These are phyloP conservation scores for Mucor plumbeus DNA, from an alignment of 371 early-diverging fungal genomes.

Conservation along the genomic window DNA sequence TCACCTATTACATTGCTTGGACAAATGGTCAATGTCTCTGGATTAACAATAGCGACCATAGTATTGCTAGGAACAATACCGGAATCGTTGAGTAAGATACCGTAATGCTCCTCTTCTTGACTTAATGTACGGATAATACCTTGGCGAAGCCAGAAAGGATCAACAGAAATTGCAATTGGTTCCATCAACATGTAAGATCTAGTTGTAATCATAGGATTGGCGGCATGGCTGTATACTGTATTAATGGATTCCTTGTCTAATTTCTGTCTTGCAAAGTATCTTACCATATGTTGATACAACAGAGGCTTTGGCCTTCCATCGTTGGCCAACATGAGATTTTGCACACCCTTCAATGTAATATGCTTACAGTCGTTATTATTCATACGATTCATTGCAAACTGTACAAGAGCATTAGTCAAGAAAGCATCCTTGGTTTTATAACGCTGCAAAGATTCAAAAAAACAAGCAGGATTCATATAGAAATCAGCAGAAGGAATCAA, in stretches of 20 bases:
- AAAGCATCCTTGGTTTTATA: conserved; percentile 75
- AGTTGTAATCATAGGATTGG: conserved; percentile 82
- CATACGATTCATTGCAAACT: conserved; percentile 70
- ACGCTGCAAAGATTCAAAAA: conserved; percentile 69
- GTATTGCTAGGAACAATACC: conserved; percentile 82
- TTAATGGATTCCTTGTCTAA: conserved; percentile 73
- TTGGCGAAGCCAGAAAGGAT: conserved; percentile 66
- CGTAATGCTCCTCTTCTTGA: conserved; percentile 59
- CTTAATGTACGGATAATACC: conserved; percentile 67
- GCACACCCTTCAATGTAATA: conserved; percentile 64
- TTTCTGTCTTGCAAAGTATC: conserved; percentile 60
- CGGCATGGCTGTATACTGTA: conserved; percentile 72
- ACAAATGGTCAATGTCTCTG: conserved; percentile 67
- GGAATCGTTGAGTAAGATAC: conserved; percentile 75
- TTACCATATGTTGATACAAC: conserved; percentile 53
- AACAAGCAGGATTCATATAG: conserved; percentile 52
- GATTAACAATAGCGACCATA: conserved; percentile 86
- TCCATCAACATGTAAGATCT: conserved; percentile 80
- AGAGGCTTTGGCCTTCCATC: conserved; percentile 71
- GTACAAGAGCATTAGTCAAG: conserved; percentile 74
- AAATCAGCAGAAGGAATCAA: conserved; percentile 40
- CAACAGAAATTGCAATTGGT: conserved; percentile 69
- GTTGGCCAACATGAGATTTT: conserved; percentile 73
- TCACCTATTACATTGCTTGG: conserved; percentile 81
- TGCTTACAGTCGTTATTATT: conserved; percentile 39